These are phyloP conservation scores for Phytopythium helicoides DNA, from an alignment of 352 stramenopile species.

Conservation along the genomic window DNA sequence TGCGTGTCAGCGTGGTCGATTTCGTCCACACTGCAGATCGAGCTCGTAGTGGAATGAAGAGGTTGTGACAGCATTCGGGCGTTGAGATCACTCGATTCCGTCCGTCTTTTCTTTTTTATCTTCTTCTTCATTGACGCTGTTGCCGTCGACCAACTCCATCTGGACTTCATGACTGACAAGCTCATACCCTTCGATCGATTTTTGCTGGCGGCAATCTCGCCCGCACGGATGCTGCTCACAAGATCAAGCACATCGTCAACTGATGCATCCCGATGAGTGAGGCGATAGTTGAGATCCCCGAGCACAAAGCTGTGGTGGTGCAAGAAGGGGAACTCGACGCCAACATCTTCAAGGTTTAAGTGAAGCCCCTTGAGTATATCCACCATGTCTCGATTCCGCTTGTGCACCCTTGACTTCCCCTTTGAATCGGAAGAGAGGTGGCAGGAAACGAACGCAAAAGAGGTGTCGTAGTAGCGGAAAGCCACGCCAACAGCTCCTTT, in stretches of 20 bases:
- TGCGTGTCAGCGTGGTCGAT: slow-evolving; percentile 5
- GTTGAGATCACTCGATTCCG: slow-evolving; percentile 25
- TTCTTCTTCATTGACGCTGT: slow-evolving; percentile 4
- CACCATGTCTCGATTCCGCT: slow-evolving; percentile 70
- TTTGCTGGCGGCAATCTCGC: not conserved
- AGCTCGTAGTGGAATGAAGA: slow-evolving; percentile 4
- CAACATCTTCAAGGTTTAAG: slow-evolving; percentile 76
- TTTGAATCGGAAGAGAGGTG: slow-evolving; percentile 88
- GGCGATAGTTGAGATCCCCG: slow-evolving; percentile 90
- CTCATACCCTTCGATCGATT: not conserved
- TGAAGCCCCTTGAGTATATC: slow-evolving; percentile 78
- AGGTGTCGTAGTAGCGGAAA: slow-evolving; percentile 86
- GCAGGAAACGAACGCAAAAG: slow-evolving; percentile 84
- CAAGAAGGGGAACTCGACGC: slow-evolving; percentile 83
- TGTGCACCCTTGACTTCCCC: slow-evolving; percentile 72
- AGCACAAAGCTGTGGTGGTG: slow-evolving; percentile 89
- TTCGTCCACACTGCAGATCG: slow-evolving; percentile 1
- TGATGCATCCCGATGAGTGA: slow-evolving; percentile 52
- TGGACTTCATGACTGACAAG: slow-evolving; percentile 1
- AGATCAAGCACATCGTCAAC: slow-evolving; percentile 63
- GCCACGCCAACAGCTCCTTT: slow-evolving; percentile 89
- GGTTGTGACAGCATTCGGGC: slow-evolving; percentile 24
- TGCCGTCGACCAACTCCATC: slow-evolving; percentile 22
- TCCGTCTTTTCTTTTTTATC: not conserved
- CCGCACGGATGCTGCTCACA: slow-evolving; percentile 36